Conservation (phyloP, 208 protist genomes). For the Leishmania tropica region DNA sequence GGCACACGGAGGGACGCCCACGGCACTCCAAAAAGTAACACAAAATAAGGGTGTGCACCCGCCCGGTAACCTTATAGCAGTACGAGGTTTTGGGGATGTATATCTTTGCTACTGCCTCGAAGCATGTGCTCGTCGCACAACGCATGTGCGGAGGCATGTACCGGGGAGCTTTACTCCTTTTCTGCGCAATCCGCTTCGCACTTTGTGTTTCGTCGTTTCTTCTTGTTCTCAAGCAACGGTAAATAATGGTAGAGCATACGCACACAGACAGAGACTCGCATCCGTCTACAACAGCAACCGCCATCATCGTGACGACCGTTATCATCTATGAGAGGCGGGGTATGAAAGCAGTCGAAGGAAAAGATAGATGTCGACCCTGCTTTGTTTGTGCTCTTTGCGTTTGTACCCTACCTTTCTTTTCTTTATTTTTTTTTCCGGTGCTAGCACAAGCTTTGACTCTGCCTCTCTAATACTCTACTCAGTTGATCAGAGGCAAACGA, state of each 20-base stretch:
- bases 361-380: neutral
- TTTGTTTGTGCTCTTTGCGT: neutral
- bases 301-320: neutral
- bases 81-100: neutral
- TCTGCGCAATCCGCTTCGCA: neutral
- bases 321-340: neutral
- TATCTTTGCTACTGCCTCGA: neutral
- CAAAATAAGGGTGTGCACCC: neutral
- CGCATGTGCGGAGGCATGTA: neutral
- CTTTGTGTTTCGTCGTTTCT: neutral
- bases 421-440: neutral
- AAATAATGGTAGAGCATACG: neutral
- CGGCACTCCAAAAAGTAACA: neutral
- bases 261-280: neutral
- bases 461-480: neutral
- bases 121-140: neutral
- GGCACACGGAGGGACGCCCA: neutral
- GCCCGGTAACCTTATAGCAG: neutral
- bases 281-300: neutral
- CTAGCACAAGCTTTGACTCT: neutral
- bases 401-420: neutral
- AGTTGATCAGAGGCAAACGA: neutral
- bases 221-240: neutral
- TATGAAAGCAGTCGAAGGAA: slow-evolving; percentile 2
- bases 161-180: neutral